Conservation (phyloP, 2,329 filamentous ascomycete species). For the Neospermospora avenae region DNA sequence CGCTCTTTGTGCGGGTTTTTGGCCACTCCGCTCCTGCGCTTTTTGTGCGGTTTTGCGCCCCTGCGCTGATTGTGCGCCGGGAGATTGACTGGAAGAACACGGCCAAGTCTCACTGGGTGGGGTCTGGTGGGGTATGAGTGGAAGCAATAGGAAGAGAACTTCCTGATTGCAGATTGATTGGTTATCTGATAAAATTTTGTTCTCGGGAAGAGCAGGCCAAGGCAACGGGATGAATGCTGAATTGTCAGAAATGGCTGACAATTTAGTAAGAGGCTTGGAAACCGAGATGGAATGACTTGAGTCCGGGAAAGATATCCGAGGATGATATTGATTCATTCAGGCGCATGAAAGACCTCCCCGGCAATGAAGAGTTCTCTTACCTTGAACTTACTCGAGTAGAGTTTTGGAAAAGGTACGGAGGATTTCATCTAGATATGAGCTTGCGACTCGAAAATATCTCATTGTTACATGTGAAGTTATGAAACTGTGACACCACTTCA, state of each 20-base stretch:
- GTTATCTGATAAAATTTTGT: neutral
- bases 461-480: too few species aligned
- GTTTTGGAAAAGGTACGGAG: too few species aligned
- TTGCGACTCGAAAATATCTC: too few species aligned
- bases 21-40: neutral
- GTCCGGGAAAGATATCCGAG: too few species aligned
- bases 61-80: neutral
- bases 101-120: neutral
- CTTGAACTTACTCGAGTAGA: too few species aligned
- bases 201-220: neutral
- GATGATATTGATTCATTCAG: too few species aligned
- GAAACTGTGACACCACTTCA: too few species aligned
- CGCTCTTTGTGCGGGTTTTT: neutral
- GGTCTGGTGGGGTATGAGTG: neutral
- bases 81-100: neutral
- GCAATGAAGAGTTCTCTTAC: too few species aligned
- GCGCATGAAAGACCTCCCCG: too few species aligned
- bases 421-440: too few species aligned
- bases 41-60: neutral
- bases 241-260: neutral
- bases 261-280: neutral
- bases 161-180: slow-evolving; percentile 1
- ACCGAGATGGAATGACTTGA: neutral
- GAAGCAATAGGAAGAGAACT: neutral
- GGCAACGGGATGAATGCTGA: neutral